These are phyloP conservation scores for Mangifera indica DNA, from an alignment of 345 rosid genomes.

Conservation along the genomic window DNA sequence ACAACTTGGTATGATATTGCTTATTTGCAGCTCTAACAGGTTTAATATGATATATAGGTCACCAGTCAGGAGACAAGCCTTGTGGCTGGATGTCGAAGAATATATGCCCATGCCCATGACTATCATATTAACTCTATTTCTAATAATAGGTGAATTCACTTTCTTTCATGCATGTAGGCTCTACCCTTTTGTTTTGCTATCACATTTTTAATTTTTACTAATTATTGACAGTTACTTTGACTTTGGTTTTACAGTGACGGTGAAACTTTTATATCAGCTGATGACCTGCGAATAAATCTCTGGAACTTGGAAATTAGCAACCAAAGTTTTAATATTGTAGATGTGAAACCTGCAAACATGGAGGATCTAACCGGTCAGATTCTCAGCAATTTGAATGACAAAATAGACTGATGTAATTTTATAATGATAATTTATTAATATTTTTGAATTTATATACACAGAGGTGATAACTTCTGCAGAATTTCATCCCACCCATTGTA, in stretches of 20 bases:
- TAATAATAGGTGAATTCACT: conserved; percentile 73
- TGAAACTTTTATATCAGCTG: conserved; percentile 66
- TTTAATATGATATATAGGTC: conserved; percentile 60
- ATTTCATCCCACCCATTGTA: conserved; percentile 95
- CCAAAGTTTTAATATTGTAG: conserved; percentile 61
- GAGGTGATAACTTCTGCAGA: conserved; percentile 99
- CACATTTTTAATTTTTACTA: not conserved
- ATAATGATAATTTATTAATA: not conserved
- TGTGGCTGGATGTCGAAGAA: conserved; percentile 91
- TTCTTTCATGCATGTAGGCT: not conserved
- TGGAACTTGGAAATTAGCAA: conserved; percentile 70
- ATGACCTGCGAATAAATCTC: conserved; percentile 61
- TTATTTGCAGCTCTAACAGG: conserved; percentile 13
- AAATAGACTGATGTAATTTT: conserved; percentile 13
- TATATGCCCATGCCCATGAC: conserved; percentile 97
- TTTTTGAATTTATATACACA: conserved; percentile 36
- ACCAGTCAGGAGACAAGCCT: conserved; percentile 78
- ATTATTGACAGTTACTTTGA: not conserved
- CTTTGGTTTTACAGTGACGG: conserved; percentile 45
- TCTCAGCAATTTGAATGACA: not conserved
- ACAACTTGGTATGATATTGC: not conserved
- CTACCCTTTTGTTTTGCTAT: not conserved
- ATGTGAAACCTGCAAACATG: conserved; percentile 62
- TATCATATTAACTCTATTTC: conserved; percentile 98
- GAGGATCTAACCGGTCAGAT: conserved; percentile 59